Evolutionary conservation across 805 yeast genomes (phyloP).

Genomic region (Kuraishia hungarica): DNA sequence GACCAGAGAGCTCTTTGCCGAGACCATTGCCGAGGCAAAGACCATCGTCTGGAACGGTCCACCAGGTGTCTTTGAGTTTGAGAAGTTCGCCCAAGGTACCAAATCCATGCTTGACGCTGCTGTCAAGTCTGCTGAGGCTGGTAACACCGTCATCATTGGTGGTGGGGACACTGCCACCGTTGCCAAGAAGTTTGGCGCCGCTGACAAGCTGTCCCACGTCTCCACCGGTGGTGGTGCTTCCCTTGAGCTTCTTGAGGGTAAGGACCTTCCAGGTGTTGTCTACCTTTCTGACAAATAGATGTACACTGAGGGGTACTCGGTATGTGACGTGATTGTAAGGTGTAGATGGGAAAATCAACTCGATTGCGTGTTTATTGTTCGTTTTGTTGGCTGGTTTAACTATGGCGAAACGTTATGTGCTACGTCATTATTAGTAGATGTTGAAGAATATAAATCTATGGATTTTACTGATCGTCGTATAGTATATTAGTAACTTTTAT

Average conservation of each 20-base stretch:
- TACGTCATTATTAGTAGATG: no score
- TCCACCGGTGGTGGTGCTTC: conserved; percentile 99
- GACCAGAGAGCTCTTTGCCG: conserved; percentile 70
- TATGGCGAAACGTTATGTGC: no score
- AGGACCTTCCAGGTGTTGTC: conserved; percentile 95
- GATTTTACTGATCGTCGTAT: neutral
- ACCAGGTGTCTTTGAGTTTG: conserved; percentile 99
- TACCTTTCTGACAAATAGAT: conserved; percentile 70
- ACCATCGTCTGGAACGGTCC: conserved; percentile 99
- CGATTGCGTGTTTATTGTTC: neutral
- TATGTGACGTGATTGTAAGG: neutral
- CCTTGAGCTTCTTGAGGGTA: conserved; percentile 96
- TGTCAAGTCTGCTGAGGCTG: conserved; percentile 77
- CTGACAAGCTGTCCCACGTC: conserved; percentile 93
- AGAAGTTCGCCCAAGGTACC: conserved; percentile 85
- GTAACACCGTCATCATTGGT: conserved; percentile 95
- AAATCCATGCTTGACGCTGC: conserved; percentile 83
- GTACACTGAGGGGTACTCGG: neutral
- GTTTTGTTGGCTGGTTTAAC: neutral
- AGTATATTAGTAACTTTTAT: no score
- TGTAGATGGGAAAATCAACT: neutral
- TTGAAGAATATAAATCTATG: neutral
- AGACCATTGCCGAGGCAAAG: conserved; percentile 85
- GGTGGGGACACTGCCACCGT: conserved; percentile 99
- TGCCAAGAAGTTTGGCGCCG: conserved; percentile 96